These are phyloP conservation scores for Rubus parviflorus DNA, from an alignment of 306 rosid species.

Conservation along the genomic window DNA sequence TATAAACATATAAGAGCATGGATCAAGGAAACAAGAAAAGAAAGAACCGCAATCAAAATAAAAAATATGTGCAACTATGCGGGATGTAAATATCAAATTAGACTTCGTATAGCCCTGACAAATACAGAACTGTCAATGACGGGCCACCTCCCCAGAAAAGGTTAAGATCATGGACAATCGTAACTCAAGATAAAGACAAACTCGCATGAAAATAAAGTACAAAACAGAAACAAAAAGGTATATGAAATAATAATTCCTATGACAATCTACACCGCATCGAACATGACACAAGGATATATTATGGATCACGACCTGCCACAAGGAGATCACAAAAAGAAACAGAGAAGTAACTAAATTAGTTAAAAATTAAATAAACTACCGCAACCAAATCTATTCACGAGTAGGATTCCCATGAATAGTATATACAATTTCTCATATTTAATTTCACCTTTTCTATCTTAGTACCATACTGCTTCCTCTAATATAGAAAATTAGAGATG, in stretches of 20 bases:
- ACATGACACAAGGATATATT: background rate
- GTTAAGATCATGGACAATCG: background rate
- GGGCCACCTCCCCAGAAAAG: background rate
- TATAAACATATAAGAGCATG: slow-evolving; percentile 13
- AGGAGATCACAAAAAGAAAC: background rate
- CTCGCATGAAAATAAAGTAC: background rate
- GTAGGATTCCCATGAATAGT: background rate
- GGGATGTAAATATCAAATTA: background rate
- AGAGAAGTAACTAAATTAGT: background rate
- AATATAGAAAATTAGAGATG: background rate
- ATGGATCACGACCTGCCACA: background rate
- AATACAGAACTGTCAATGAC: background rate
- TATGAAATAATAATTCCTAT: background rate
- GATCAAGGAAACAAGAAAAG: background rate
- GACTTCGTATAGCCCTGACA: background rate
- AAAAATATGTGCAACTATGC: background rate
- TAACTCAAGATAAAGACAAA: background rate
- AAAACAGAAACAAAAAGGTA: background rate
- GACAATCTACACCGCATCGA: background rate
- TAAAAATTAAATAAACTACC: background rate
- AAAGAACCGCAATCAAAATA: background rate
- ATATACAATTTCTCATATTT: background rate
- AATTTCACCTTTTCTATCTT: background rate
- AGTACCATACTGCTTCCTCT: background rate
- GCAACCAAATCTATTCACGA: background rate